Conservation (phyloP, 495 filamentous ascomycete genomes). For the Penicillium fimorum region DNA sequence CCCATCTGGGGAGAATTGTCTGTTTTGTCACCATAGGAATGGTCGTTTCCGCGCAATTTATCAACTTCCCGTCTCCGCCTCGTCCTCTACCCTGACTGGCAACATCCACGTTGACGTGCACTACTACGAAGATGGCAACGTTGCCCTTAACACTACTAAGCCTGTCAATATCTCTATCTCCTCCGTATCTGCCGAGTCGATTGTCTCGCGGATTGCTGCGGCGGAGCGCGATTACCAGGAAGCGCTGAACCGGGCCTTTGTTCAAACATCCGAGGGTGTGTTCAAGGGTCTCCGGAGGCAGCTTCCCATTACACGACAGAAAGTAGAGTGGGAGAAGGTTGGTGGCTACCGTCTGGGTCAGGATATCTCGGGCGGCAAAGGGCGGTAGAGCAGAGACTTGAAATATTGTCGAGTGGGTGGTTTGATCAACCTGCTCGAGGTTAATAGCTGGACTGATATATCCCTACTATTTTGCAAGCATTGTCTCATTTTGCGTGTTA, state of each 20-base stretch:
- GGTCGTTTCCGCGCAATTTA: constrained; percentile 93
- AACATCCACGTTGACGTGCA: constrained; percentile 68
- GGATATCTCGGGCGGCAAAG: constrained; percentile 55
- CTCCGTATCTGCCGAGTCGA: constrained; percentile 60
- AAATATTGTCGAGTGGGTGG: constrained; percentile 3
- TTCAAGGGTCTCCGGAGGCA: constrained; percentile 94
- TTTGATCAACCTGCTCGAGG: constrained; percentile 6
- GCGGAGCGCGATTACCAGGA: constrained; percentile 93
- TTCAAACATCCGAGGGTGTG: constrained; percentile 80
- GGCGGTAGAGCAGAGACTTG: constrained; percentile 26
- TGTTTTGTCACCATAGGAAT: constrained; percentile 57
- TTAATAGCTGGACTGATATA: constrained; percentile 12
- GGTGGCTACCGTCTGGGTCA: constrained; percentile 85
- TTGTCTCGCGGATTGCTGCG: constrained; percentile 70
- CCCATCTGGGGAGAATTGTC: neutral
- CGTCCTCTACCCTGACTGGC: constrained; percentile 45
- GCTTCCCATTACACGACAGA: constrained; percentile 93
- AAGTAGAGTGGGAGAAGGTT: constrained; percentile 99
- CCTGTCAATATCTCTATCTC: constrained; percentile 58
- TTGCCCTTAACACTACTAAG: constrained; percentile 84
- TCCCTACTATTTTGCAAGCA: constrained; percentile 11
- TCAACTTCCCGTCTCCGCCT: constrained; percentile 60
- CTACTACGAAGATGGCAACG: constrained; percentile 99
- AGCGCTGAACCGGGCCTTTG: constrained; percentile 89
- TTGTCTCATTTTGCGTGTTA: constrained; percentile 4